These are phyloP conservation scores for Cephaloascus fragrans DNA, from an alignment of 805 yeast species.

Conservation along the genomic window DNA sequence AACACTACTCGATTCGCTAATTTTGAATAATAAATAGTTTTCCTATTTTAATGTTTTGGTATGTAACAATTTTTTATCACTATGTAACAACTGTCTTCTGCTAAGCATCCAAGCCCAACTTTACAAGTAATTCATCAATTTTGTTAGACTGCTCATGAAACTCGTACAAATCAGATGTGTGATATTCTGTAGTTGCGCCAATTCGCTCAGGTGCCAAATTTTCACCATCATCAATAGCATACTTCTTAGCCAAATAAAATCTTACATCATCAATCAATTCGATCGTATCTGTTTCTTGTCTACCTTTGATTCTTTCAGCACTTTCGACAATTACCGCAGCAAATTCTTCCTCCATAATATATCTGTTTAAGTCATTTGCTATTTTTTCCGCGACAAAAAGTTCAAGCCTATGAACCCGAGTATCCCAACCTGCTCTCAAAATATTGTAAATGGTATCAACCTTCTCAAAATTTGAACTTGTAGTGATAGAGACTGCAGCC, in stretches of 20 bases:
- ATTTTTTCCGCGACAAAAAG: constrained; percentile 49
- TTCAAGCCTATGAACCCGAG: constrained; percentile 56
- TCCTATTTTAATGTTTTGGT: too few species aligned
- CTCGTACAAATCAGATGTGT: too few species aligned
- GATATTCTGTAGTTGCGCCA: too few species aligned
- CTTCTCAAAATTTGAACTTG: constrained; percentile 11
- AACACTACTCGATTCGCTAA: too few species aligned
- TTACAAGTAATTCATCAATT: constrained; percentile 28
- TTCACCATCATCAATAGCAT: constrained; percentile 16
- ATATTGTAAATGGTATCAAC: constrained; percentile 41
- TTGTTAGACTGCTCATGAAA: constrained; percentile 9
- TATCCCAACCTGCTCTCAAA: constrained; percentile 58
- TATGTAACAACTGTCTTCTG: too few species aligned
- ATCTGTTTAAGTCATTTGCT: constrained; percentile 37
- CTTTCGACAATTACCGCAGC: constrained; percentile 27
- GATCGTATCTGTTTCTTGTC: constrained; percentile 73
- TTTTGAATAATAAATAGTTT: too few species aligned
- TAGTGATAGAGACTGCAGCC: constrained; percentile 44
- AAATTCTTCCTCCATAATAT: constrained; percentile 25
- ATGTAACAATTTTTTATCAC: too few species aligned
- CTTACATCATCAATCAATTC: constrained; percentile 74
- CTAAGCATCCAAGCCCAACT: constrained; percentile 29
- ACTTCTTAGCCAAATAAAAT: constrained; percentile 40
- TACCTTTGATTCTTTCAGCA: constrained; percentile 43
- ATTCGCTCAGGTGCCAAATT: constrained; percentile 5